These are phyloP conservation scores for Trichoderma polysporum DNA, from an alignment of 2,329 filamentous ascomycete species.

Conservation along the genomic window DNA sequence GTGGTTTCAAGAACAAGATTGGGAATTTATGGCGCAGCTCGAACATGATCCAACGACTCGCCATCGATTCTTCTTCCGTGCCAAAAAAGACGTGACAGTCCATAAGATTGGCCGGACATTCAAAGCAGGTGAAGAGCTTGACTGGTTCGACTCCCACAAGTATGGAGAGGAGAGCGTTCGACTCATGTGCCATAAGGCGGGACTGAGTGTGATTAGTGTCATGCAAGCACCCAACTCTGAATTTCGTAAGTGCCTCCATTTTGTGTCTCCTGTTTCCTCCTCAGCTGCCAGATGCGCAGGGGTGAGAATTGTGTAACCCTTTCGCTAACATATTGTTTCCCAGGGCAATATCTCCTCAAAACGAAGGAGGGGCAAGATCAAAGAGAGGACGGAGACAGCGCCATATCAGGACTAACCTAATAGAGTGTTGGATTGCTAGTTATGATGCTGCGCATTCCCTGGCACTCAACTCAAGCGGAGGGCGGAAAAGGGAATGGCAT, in stretches of 20 bases:
- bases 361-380: constrained; percentile 32
- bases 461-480: background rate
- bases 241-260: constrained; percentile 35
- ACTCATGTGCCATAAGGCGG: constrained; percentile 42
- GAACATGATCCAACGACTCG: constrained; percentile 39
- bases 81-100: constrained; percentile 36
- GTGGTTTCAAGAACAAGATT: constrained; percentile 39
- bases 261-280: background rate
- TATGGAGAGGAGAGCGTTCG: constrained; percentile 38
- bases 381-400: constrained; percentile 40
- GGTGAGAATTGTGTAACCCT: background rate
- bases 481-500: background rate
- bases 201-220: constrained; percentile 37
- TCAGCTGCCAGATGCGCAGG: constrained; percentile 1
- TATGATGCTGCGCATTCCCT: background rate
- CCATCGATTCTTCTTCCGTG: constrained; percentile 42
- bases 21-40: constrained; percentile 39
- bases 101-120: constrained; percentile 30
- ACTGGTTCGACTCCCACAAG: constrained; percentile 48
- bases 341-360: constrained; percentile 42
- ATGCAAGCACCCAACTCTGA: constrained; percentile 41
- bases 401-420: constrained; percentile 32
- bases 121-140: constrained; percentile 37
- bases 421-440: background rate
- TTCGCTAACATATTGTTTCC: constrained; percentile 23